phyloP scores from a whole-genome alignment of 345 rosid genomes.

The Durio zibethinus region DNA sequence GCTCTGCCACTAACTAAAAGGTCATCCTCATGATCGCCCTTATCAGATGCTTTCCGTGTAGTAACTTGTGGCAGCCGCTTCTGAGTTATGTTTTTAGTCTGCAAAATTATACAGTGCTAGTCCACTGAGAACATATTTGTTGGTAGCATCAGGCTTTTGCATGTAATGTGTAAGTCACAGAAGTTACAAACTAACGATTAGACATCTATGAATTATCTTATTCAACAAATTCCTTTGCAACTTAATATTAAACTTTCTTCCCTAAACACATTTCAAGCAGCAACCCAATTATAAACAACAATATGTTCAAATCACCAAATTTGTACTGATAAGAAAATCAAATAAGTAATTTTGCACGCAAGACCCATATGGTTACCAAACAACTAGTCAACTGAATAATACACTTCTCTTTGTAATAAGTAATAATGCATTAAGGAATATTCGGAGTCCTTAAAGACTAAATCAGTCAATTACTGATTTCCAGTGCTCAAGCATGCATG shows the following conservation, averaged over 20 bases:
- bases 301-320: neutral
- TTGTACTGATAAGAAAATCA: neutral
- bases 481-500: neutral
- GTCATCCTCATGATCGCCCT: conserved; percentile 38
- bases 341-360: neutral
- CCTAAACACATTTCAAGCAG: neutral
- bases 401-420: neutral
- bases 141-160: neutral
- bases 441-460: neutral
- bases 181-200: neutral
- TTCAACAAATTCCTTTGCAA: neutral
- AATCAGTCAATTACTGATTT: neutral
- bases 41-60: conserved; percentile 24
- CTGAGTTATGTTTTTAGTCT: conserved; percentile 34
- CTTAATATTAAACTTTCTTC: neutral
- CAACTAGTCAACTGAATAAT: neutral
- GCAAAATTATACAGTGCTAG: conserved; percentile 15
- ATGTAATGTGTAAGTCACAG: neutral
- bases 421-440: neutral
- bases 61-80: conserved; percentile 27
- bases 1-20: conserved; percentile 27
- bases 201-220: neutral
- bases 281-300: neutral
- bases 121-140: neutral
- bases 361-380: neutral